phyloP scores from a whole-genome alignment of 1,284 basidiomycete genomes.

The Inonotus obliquus region DNA sequence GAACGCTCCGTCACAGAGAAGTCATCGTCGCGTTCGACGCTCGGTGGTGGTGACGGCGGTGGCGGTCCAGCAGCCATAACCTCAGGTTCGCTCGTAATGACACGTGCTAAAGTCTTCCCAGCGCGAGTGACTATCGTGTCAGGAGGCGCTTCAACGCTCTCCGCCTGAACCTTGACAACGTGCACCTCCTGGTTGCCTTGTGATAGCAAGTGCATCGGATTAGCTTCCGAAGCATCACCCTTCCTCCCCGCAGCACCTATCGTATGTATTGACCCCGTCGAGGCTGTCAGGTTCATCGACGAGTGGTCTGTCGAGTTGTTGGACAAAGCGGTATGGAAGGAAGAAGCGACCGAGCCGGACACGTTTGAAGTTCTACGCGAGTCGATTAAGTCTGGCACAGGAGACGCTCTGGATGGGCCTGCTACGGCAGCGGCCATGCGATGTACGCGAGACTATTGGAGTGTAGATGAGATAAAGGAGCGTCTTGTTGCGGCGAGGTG shows the following conservation, averaged over 20 bases:
- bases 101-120: slow-evolving; percentile 13
- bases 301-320: slow-evolving; percentile 13
- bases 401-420: slow-evolving; percentile 12
- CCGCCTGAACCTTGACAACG: slow-evolving; percentile 16
- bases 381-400: slow-evolving; percentile 7
- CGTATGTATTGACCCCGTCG: slow-evolving; percentile 10
- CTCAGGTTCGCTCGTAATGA: slow-evolving; percentile 15
- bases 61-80: slow-evolving; percentile 13
- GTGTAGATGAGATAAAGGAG: background rate
- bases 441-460: background rate
- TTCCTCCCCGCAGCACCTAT: slow-evolving; percentile 8
- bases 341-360: slow-evolving; percentile 12
- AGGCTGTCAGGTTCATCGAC: slow-evolving; percentile 8
- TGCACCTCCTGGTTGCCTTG: slow-evolving; percentile 19
- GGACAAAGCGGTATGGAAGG: slow-evolving; percentile 14
- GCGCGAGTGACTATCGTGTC: slow-evolving; percentile 12
- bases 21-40: slow-evolving; percentile 16
- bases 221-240: slow-evolving; percentile 10
- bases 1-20: slow-evolving; percentile 1
- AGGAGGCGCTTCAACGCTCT: slow-evolving; percentile 15
- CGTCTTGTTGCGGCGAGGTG: background rate
- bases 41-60: slow-evolving; percentile 16
- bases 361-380: slow-evolving; percentile 12
- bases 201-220: slow-evolving; percentile 18
- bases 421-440: slow-evolving; percentile 7